Base-by-base conservation (phyloP, 2,329 filamentous ascomycete species). In the Bipolaris oryzae region DNA sequence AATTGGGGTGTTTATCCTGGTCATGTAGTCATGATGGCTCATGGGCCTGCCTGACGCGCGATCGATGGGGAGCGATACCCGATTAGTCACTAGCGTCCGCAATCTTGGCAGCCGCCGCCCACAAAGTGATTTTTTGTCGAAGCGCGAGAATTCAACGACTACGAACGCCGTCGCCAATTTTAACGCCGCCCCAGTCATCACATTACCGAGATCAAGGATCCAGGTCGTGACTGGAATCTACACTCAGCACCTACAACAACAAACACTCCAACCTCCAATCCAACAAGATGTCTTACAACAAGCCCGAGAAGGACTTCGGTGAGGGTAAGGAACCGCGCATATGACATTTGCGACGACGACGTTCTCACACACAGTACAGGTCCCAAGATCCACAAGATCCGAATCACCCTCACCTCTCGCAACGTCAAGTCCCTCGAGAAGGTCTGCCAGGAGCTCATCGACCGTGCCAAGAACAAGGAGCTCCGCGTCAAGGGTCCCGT, bases 401-500 rank as follows among this genome's bases (percentile, higher is more conserved):
- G 94, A 80, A 97, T 98, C 87, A 98, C 94, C 81, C 87, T 97
- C 76, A 95, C 93, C 80, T 91, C 87, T 76, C 91, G 91, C 85
- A 97, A 97, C 85, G 94, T 98, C 78, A 84, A 89, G 88, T 67
- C 92, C 72, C 91, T 98, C 78, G 95, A 98, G 73, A 73, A 76
- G 71, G 94, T 98, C 80, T 97, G 92, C 88, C 85, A 88, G 78
- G 95, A 98, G 85, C 91, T 99, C 80, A 93, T 98, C 80, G 95
- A 99, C 84, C 94, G 95, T 78, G 92, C 95, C 78, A 96, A 96
- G 87, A 88, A 85, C 85, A 99, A 99, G 93, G 92, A 96, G 79
- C 91, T 99, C 77, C 90, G 90, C 79, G 92, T 96, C 85, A 98
- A 98, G 90, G 94, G 95, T 77, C 92, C 94, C 79, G 94, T 98